phyloP scores from a whole-genome alignment of 148 eudicot species.

The Gaultheria prostrata region DNA sequence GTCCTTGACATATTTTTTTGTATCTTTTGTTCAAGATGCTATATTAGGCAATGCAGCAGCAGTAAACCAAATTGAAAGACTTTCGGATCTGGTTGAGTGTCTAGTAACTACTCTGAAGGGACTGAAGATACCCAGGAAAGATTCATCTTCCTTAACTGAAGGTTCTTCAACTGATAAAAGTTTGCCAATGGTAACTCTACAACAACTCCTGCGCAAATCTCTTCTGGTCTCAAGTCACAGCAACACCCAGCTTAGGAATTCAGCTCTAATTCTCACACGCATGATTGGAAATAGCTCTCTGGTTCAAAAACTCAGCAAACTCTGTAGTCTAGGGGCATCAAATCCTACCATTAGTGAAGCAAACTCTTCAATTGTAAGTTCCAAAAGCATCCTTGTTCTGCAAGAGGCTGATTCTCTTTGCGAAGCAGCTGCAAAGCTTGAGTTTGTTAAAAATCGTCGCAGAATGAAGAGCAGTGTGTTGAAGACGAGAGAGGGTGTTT shows the following conservation, averaged over 20 bases:
- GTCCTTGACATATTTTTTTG: background rate
- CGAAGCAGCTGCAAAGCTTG: conserved; percentile 53
- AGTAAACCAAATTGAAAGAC: conserved; percentile 32
- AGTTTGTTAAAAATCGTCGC: conserved; percentile 31
- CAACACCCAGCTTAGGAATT: conserved; percentile 50
- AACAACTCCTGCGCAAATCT: conserved; percentile 52
- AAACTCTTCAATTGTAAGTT: conserved; percentile 8
- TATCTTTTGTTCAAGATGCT: conserved; percentile 34
- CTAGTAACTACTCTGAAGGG: conserved; percentile 48
- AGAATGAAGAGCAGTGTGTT: conserved; percentile 23
- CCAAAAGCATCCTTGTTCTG: conserved; percentile 28
- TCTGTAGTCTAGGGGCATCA: conserved; percentile 32
- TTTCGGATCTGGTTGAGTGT: conserved; percentile 58
- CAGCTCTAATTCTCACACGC: conserved; percentile 53
- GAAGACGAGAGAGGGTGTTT: conserved; percentile 16
- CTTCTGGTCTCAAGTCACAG: conserved; percentile 49
- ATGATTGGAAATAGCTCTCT: conserved; percentile 43
- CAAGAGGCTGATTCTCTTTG: conserved; percentile 37
- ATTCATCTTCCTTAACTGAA: conserved; percentile 23
- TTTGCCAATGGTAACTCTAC: conserved; percentile 40
- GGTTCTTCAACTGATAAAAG: conserved; percentile 16
- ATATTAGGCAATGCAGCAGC: conserved; percentile 34
- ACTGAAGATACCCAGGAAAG: conserved; percentile 28
- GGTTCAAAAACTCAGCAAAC: conserved; percentile 50
- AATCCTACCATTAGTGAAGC: conserved; percentile 19